Evolutionary conservation across 1,139 yeast genomes (phyloP), one percentile per base, ranked within the genome.

Genomic region (Candida sp.): DNA sequence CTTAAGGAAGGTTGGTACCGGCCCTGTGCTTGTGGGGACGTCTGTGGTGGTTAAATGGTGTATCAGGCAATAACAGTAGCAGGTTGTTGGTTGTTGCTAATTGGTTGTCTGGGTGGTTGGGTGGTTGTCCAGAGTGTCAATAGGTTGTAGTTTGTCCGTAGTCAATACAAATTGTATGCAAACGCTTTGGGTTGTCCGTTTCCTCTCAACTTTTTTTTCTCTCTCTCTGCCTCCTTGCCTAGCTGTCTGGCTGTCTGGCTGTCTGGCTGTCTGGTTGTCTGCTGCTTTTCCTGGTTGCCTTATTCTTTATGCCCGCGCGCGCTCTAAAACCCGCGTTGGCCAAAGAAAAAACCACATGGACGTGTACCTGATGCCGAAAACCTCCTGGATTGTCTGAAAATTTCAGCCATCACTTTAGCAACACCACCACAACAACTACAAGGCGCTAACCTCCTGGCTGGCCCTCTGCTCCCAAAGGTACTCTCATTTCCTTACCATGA

Each of bases 401-500:
- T 17, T 17, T 17, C 17, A 17, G 17, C 17, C 17, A 17, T 17
- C 17, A 17, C 17, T 17, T 17, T 17, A 17, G 17, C 17, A 17
- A 17, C 17, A 17, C 17, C 17, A 17, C 17, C 17, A 17, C 17
- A 17, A 17, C 17, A 17, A 17, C 17, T 17, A 17, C 17, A 17
- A 17, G 17, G 17, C 17, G 1, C 17, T 17, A 17, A 17, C 17
- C 17, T 17, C 17, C 17, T 17, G 17, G 17, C 17, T 17, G 17
- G 17, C 17, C 17, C 17, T 17, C 17, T 17, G 17, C 17, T 17
- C 17, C 17, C 17, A 17, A 17, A 17, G 17, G 17, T 17, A 17
- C 17, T 17, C 17, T 17, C 17, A 17, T 17, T 17, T 17, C 17
- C 17, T 17, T 17, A 17, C 17, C 17, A 17, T 70, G 75, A 70